A percentile compares a stretch with the other conserved stretches of the same genome.
These are phyloP conservation scores for Diphasiastrum complanatum DNA, from an alignment of 83 land plant genomes.

Conservation along the genomic window DNA sequence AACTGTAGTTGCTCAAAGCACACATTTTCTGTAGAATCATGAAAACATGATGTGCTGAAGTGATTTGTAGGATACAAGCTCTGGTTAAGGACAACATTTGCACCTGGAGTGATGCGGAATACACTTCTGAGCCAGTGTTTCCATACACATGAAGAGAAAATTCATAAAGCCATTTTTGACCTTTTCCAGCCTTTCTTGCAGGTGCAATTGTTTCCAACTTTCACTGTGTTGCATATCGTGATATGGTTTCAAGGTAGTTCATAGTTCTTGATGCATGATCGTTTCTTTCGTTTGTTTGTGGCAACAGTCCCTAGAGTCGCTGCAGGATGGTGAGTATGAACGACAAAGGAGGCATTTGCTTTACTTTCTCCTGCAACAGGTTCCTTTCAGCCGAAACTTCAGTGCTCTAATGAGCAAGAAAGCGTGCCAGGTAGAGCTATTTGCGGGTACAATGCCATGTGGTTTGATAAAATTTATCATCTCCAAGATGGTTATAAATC, in stretches of 20 bases:
- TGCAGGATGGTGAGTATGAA: constrained; percentile 96
- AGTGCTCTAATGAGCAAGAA: constrained; percentile 60
- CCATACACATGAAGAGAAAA: constrained; percentile 75
- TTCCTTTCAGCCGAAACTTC: constrained; percentile 80
- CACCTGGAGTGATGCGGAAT: constrained; percentile 92
- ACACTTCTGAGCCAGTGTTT: constrained; percentile 95
- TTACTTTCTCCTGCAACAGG: constrained; percentile 94
- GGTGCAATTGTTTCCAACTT: constrained; percentile 30
- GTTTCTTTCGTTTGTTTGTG: neutral
- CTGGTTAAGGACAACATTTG: constrained; percentile 81
- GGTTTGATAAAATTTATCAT: neutral
- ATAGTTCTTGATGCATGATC: neutral
- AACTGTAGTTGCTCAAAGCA: constrained; percentile 1
- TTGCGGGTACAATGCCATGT: neutral
- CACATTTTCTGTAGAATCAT: too few relatives aligned
- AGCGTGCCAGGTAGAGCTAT: constrained; percentile 63
- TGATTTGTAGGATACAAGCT: constrained; percentile 66
- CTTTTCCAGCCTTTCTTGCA: constrained; percentile 82
- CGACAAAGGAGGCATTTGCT: constrained; percentile 80
- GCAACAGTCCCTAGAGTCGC: constrained; percentile 79
- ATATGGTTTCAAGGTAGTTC: neutral
- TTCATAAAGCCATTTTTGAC: constrained; percentile 91
- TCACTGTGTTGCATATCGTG: neutral
- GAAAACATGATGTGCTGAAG: neutral
- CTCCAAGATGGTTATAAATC: neutral